phyloP scores from a whole-genome alignment of 441 rosid species.

The Mallotus japonicus region DNA sequence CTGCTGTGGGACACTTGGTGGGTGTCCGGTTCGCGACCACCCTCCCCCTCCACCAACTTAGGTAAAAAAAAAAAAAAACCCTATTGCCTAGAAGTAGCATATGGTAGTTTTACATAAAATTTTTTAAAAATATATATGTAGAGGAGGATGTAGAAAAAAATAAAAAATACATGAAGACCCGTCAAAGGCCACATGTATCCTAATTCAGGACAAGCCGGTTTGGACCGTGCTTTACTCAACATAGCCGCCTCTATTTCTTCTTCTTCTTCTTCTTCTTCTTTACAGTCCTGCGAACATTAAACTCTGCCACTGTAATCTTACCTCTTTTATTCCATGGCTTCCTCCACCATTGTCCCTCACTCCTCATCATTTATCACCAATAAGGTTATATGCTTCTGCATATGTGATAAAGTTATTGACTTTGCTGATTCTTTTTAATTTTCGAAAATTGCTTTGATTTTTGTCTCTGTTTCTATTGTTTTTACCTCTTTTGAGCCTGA shows the following conservation, averaged over 20 bases:
- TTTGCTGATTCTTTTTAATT: background rate
- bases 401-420: background rate
- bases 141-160: no score
- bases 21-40: no score
- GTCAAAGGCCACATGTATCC: background rate
- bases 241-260: background rate
- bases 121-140: no score
- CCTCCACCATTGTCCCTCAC: constrained; percentile 47
- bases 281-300: no score
- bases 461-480: background rate
- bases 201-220: no score
- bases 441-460: no score
- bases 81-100: no score
- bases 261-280: background rate
- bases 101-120: no score
- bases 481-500: background rate
- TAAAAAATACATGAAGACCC: background rate
- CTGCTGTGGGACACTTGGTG: no score
- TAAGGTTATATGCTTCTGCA: constrained; percentile 33
- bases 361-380: constrained; percentile 44
- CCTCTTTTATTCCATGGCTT: constrained; percentile 45
- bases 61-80: no score
- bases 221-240: background rate
- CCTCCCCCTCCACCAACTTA: no score
- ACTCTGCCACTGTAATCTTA: no score